These are phyloP conservation scores for Lasiodiplodia gonubiensis DNA, from an alignment of 2,329 filamentous ascomycete species.

Conservation along the genomic window DNA sequence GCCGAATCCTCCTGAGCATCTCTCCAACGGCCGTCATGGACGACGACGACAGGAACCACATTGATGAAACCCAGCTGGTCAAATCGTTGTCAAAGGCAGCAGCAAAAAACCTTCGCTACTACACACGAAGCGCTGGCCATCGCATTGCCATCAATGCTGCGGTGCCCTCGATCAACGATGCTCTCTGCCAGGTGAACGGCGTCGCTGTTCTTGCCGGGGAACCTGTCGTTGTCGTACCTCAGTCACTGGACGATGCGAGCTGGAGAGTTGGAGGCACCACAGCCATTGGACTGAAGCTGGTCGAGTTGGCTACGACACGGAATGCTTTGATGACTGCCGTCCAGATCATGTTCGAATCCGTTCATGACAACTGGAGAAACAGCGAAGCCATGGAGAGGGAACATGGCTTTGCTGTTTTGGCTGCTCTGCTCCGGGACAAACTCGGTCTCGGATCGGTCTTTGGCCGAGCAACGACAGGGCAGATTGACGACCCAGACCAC, in stretches of 20 bases:
- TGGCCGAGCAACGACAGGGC: constrained; percentile 17
- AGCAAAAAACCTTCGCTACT: constrained; percentile 68
- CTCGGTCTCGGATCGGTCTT: constrained; percentile 60
- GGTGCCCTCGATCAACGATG: constrained; percentile 85
- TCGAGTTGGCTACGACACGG: constrained; percentile 75
- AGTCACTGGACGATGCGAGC: constrained; percentile 85
- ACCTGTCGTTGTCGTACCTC: constrained; percentile 80
- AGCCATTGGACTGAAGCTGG: constrained; percentile 79
- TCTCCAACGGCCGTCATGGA: constrained; percentile 80
- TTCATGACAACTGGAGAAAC: constrained; percentile 93
- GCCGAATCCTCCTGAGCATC: constrained; percentile 80
- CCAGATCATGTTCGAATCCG: constrained; percentile 82
- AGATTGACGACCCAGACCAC: constrained; percentile 43
- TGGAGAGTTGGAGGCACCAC: constrained; percentile 95
- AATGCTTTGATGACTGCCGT: constrained; percentile 77
- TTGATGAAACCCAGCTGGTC: constrained; percentile 75
- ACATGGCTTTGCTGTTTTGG: constrained; percentile 88
- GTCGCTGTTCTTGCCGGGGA: constrained; percentile 82
- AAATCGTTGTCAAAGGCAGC: constrained; percentile 76
- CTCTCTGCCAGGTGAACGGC: constrained; percentile 79
- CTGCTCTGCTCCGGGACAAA: constrained; percentile 82
- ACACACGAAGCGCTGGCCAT: constrained; percentile 75
- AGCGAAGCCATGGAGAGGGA: constrained; percentile 98
- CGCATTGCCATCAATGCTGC: constrained; percentile 87
- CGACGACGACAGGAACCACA: constrained; percentile 75